Conservation (phyloP, 2,329 filamentous ascomycete genomes). For the Albifimbria verrucaria region DNA sequence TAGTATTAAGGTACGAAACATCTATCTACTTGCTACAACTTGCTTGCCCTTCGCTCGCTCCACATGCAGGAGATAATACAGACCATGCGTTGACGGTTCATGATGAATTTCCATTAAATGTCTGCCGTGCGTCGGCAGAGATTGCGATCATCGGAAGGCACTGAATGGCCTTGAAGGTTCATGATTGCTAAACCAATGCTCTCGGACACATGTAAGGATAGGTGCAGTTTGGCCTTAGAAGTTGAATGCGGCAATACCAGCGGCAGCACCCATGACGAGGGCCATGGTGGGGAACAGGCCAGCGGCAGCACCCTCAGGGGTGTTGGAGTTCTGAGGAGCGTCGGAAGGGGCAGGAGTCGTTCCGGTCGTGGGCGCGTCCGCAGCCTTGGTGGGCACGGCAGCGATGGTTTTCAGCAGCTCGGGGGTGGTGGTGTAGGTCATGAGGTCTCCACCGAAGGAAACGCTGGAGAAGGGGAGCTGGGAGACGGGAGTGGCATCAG, state of each 20-base stretch:
- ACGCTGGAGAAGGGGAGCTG: conserved; percentile 1
- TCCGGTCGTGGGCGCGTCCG: neutral
- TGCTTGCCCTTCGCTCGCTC: too few relatives aligned
- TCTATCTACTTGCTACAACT: too few relatives aligned
- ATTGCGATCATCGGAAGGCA: too few relatives aligned
- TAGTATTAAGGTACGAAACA: too few relatives aligned
- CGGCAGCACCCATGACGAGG: neutral
- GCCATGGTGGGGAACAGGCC: neutral
- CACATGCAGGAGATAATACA: too few relatives aligned
- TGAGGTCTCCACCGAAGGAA: neutral
- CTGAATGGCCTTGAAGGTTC: too few relatives aligned
- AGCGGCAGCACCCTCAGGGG: conserved; percentile 1
- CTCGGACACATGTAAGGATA: too few relatives aligned
- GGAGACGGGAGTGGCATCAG: neutral
- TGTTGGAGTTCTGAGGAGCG: neutral
- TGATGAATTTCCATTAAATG: too few relatives aligned
- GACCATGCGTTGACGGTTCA: too few relatives aligned
- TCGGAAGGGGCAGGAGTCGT: neutral
- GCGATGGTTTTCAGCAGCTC: neutral
- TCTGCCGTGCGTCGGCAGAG: too few relatives aligned
- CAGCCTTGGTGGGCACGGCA: neutral
- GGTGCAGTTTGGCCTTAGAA: too few relatives aligned
- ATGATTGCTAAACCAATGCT: too few relatives aligned
- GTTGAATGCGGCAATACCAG: neutral
- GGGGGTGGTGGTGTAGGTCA: conserved; percentile 1